These are phyloP conservation scores for Nissolia schottii DNA, from an alignment of 306 rosid genomes.

Conservation along the genomic window DNA sequence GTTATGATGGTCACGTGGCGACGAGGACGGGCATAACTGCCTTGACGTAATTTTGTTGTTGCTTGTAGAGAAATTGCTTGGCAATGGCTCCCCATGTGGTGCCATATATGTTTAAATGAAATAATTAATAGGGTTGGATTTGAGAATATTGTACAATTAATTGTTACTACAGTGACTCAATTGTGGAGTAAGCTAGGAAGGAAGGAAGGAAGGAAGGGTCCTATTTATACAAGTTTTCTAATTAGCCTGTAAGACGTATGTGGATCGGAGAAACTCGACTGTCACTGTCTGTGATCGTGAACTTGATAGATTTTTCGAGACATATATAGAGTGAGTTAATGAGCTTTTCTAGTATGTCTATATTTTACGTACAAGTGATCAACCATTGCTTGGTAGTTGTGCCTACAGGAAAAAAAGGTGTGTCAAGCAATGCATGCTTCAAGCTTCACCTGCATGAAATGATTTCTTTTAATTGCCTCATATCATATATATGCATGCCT, in stretches of 20 bases:
- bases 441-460: constrained; percentile 2
- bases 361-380: not conserved
- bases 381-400: constrained; percentile 7
- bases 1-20: not conserved
- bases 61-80: constrained; percentile 24
- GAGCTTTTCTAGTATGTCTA: too few species aligned
- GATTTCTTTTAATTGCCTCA: not conserved
- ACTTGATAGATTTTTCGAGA: constrained; percentile 40
- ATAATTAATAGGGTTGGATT: too few species aligned
- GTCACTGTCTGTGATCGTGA: constrained; percentile 53
- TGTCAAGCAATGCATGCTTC: not conserved
- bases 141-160: too few species aligned
- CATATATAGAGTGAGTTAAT: constrained; percentile 17
- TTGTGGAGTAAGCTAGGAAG: constrained; percentile 1
- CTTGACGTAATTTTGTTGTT: constrained; percentile 25
- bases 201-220: not conserved
- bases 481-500: not conserved
- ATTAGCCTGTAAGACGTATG: constrained; percentile 15
- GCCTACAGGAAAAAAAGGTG: constrained; percentile 10
- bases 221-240: constrained; percentile 46
- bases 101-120: constrained; percentile 61
- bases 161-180: not conserved
- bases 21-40: constrained; percentile 46
- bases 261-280: constrained; percentile 39
- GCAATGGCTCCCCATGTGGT: constrained; percentile 59